phyloP scores from a whole-genome alignment of 1,284 basidiomycete species.

The Inonotus hispidus region DNA sequence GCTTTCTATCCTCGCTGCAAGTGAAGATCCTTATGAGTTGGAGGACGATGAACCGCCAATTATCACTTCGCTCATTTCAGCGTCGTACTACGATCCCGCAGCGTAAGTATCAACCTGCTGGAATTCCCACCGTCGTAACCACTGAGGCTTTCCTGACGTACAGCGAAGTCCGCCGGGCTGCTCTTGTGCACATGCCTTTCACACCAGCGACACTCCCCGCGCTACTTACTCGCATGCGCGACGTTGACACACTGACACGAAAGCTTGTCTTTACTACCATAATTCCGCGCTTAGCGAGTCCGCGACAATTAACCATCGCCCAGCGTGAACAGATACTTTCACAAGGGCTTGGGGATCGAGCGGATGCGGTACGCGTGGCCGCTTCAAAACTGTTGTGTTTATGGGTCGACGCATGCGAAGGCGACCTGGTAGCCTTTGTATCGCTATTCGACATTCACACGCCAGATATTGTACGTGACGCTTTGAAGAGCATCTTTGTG shows the following conservation, averaged over 20 bases:
- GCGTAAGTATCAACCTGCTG: conserved; percentile 1
- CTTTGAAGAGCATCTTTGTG: conserved; percentile 60
- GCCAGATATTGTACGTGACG: conserved; percentile 57
- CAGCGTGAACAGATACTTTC: conserved; percentile 77
- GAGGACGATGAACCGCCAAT: conserved; percentile 18
- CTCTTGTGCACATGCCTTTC: conserved; percentile 74
- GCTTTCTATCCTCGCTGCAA: conserved; percentile 14
- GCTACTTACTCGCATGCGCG: conserved; percentile 79
- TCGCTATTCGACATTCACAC: conserved; percentile 53
- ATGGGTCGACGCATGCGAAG: conserved; percentile 56
- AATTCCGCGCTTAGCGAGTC: conserved; percentile 52
- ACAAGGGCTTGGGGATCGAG: conserved; percentile 86
- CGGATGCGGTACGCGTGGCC: conserved; percentile 74
- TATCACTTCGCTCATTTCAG: conserved; percentile 11
- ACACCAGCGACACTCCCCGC: conserved; percentile 55
- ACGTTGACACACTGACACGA: conserved; percentile 79
- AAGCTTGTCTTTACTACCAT: conserved; percentile 76
- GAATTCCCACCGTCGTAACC: neutral
- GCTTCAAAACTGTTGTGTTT: conserved; percentile 69
- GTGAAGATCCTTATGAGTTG: conserved; percentile 18
- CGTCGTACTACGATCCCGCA: conserved; percentile 13
- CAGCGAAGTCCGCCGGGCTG: conserved; percentile 17
- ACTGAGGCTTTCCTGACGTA: neutral
- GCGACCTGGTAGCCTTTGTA: conserved; percentile 48
- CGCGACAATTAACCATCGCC: conserved; percentile 63